phyloP scores from a whole-genome alignment of 2,329 filamentous ascomycete genomes.

The Apiospora rasikravindrae region DNA sequence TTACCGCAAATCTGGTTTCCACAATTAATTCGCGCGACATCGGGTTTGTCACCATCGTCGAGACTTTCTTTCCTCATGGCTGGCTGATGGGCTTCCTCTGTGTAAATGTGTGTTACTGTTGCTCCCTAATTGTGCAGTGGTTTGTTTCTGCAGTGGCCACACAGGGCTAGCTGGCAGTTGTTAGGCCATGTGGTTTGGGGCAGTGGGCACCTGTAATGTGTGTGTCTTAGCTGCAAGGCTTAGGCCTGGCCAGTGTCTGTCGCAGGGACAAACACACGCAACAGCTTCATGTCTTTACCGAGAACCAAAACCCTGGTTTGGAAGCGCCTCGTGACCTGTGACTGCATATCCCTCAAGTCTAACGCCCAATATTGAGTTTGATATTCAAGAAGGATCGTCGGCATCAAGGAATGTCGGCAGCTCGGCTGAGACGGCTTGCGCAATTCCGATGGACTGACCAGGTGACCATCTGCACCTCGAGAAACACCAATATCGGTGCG shows the following conservation, averaged over 20 bases:
- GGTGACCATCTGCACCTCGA: neutral
- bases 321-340: neutral
- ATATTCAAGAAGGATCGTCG: neutral
- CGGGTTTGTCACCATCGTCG: neutral
- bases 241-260: neutral
- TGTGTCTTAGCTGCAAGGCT: constrained; percentile 3
- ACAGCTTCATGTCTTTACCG: neutral
- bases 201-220: neutral
- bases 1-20: neutral
- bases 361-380: neutral
- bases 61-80: neutral
- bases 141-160: neutral
- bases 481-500: neutral
- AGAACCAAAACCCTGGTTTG: neutral
- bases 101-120: neutral
- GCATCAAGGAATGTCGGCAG: neutral
- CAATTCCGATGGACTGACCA: neutral
- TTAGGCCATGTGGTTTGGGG: neutral
- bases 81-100: neutral
- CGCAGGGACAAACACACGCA: neutral
- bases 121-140: neutral
- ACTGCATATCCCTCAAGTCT: neutral
- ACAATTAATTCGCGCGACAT: neutral
- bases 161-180: neutral
- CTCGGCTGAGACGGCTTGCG: neutral